Conservation (phyloP, 108 stramenopile species). For the Tribonema minus region DNA sequence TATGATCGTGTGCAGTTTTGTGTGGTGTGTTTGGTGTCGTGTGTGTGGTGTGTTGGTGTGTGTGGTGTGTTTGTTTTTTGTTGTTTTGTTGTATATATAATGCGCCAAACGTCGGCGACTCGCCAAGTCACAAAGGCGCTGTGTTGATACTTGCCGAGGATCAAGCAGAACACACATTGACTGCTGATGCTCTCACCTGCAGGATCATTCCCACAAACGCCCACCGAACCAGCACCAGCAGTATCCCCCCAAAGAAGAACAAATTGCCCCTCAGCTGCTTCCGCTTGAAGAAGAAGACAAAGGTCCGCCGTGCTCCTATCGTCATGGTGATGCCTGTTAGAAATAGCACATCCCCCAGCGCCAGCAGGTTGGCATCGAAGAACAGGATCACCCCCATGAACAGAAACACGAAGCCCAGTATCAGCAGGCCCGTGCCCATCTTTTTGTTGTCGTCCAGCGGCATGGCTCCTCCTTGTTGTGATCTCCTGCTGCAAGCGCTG, state of each 20-base stretch:
- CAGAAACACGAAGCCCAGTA: conserved; percentile 24
- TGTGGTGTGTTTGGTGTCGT: too few species aligned
- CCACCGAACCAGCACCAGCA: conserved; percentile 21
- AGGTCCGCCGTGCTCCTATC: conserved; percentile 17
- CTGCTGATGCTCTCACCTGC: conserved; percentile 20
- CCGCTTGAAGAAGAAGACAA: conserved; percentile 43
- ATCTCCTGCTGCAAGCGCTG: background rate
- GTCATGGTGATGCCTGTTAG: conserved; percentile 37
- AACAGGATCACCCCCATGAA: conserved; percentile 27
- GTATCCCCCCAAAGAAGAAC: conserved; percentile 30
- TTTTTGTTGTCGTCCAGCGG: conserved; percentile 28
- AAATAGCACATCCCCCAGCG: conserved; percentile 38
- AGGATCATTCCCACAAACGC: conserved; percentile 22
- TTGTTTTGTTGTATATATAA: too few species aligned
- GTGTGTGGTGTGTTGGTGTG: too few species aligned
- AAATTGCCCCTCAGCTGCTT: conserved; percentile 35
- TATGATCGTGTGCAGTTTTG: too few species aligned
- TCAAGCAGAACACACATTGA: too few species aligned
- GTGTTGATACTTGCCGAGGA: too few species aligned
- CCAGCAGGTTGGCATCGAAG: conserved; percentile 34
- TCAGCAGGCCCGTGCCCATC: conserved; percentile 29
- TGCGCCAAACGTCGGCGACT: too few species aligned
- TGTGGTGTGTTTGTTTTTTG: too few species aligned
- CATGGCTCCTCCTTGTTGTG: background rate
- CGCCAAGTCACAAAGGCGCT: too few species aligned